These are phyloP conservation scores for Fusarium anthophilum DNA, from an alignment of 2,329 filamentous ascomycete species.

Conservation along the genomic window DNA sequence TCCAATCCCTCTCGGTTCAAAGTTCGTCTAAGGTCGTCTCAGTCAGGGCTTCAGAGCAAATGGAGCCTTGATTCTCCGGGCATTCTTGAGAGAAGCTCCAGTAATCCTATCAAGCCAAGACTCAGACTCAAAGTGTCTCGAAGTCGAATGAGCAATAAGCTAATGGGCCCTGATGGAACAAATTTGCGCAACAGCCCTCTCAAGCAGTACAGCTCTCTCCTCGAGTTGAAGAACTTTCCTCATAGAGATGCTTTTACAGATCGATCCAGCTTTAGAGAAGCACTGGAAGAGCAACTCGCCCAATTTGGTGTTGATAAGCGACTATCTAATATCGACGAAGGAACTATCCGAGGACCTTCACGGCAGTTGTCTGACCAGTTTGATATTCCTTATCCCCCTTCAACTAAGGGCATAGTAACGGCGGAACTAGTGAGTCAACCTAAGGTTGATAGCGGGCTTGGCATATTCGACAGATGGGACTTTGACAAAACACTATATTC, in stretches of 20 bases:
- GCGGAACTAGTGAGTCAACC: slow-evolving; percentile 3
- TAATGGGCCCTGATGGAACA: slow-evolving; percentile 16
- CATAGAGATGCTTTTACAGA: slow-evolving; percentile 4
- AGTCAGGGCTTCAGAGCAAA: slow-evolving; percentile 17
- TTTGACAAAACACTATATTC: not conserved
- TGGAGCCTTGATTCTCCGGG: not conserved
- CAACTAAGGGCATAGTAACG: slow-evolving; percentile 21
- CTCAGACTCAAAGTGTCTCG: slow-evolving; percentile 48
- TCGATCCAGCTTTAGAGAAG: slow-evolving; percentile 22
- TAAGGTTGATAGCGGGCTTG: slow-evolving; percentile 9
- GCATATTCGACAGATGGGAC: not conserved
- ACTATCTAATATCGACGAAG: slow-evolving; percentile 19
- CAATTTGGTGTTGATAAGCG: slow-evolving; percentile 2
- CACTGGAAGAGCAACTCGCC: slow-evolving; percentile 12
- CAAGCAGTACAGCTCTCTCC: slow-evolving; percentile 47
- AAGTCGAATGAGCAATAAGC: slow-evolving; percentile 39
- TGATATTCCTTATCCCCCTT: slow-evolving; percentile 47
- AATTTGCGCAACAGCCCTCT: slow-evolving; percentile 37
- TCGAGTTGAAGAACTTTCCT: slow-evolving; percentile 42
- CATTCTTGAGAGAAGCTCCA: slow-evolving; percentile 10
- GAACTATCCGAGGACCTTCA: slow-evolving; percentile 17
- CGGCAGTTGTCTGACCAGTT: slow-evolving; percentile 47
- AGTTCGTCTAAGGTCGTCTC: slow-evolving; percentile 40
- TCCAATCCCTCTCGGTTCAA: slow-evolving; percentile 41
- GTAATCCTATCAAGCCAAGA: slow-evolving; percentile 25